Percentiles rank a stretch among this genome's conserved stretches.
phyloP scores from a whole-genome alignment of 257 asterid species.

The Fraxinus excelsior region DNA sequence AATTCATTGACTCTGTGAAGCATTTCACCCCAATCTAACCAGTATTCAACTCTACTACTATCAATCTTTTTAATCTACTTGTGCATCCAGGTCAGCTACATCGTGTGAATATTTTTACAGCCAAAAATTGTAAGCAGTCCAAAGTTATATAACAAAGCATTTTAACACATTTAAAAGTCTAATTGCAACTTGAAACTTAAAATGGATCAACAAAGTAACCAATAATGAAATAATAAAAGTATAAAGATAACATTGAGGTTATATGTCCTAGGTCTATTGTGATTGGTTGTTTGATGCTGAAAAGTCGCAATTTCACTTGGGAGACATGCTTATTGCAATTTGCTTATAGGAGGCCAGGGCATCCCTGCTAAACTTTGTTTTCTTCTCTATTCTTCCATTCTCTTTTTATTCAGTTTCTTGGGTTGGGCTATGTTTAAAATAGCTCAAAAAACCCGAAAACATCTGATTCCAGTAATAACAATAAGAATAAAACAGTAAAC shows the following conservation, averaged over 20 bases:
- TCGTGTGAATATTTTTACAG: neutral
- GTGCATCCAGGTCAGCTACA: neutral
- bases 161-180: neutral
- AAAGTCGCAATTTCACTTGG: neutral
- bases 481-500: neutral
- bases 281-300: neutral
- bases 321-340: neutral
- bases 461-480: neutral
- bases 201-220: neutral
- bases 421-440: neutral
- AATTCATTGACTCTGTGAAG: neutral
- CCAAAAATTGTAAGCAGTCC: neutral
- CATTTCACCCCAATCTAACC: neutral
- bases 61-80: neutral
- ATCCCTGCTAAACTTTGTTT: neutral
- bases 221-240: neutral
- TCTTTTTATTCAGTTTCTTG: neutral
- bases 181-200: neutral
- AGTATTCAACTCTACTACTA: neutral
- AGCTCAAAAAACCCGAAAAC: neutral
- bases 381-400: neutral
- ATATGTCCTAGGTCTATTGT: neutral
- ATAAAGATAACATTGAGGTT: neutral
- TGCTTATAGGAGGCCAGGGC: neutral
- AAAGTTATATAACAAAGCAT: neutral